Evolutionary conservation across 352 stramenopile species (phyloP).

Genomic region (Phytophthora nicotianae): DNA sequence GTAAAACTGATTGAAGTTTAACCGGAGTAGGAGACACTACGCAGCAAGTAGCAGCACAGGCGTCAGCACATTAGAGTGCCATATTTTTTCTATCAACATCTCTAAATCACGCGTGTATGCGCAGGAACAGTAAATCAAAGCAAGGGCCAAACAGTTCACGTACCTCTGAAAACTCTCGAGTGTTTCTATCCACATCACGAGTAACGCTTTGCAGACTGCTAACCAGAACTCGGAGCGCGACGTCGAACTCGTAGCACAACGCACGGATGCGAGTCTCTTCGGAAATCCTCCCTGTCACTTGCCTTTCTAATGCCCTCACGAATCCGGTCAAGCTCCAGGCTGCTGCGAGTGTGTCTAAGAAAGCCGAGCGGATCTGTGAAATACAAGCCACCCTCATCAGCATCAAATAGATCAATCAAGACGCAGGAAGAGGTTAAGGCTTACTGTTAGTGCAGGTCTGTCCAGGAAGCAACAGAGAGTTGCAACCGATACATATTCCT

Average conservation of each 20-base stretch:
- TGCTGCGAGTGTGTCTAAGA: slow-evolving; percentile 26
- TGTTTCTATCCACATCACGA: slow-evolving; percentile 29
- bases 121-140: slow-evolving; percentile 11
- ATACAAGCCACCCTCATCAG: slow-evolving; percentile 3
- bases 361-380: slow-evolving; percentile 40
- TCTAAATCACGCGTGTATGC: slow-evolving; percentile 20
- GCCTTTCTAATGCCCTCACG: slow-evolving; percentile 34
- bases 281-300: slow-evolving; percentile 22
- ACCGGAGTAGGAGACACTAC: slow-evolving; percentile 59
- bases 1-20: slow-evolving; percentile 68
- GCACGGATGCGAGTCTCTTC: slow-evolving; percentile 18
- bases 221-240: slow-evolving; percentile 28
- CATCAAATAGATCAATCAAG: neutral
- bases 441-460: slow-evolving; percentile 25
- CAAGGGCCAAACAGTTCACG: slow-evolving; percentile 12
- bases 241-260: slow-evolving; percentile 37
- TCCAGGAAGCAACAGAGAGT: slow-evolving; percentile 53
- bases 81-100: slow-evolving; percentile 27
- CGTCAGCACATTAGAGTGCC: slow-evolving; percentile 32
- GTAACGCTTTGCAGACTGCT: slow-evolving; percentile 31
- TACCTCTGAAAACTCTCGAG: slow-evolving; percentile 55
- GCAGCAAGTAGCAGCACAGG: slow-evolving; percentile 30
- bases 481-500: slow-evolving; percentile 42
- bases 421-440: neutral
- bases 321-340: slow-evolving; percentile 44